Base-by-base conservation (phyloP, 805 yeast species). In the Candida alai region DNA sequence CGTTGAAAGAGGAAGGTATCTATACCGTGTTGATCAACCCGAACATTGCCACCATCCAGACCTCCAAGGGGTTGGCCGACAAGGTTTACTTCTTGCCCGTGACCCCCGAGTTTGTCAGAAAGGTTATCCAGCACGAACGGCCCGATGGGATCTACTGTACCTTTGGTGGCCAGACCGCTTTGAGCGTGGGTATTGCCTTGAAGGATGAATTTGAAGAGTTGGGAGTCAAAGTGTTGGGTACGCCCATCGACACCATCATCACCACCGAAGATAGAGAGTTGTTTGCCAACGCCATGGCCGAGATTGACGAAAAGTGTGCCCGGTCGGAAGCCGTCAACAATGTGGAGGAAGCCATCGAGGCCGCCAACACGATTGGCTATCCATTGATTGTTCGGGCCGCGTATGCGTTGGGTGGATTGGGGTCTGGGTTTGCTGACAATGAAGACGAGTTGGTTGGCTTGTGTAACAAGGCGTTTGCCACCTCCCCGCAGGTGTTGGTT, bases 301-400 rank as follows among this genome's bases (percentile, higher is more conserved):
- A 90, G 67, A 93, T 93, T 56, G 76, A 77, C 52, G 97, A 90
- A 66, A 90, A 90, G 66, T 87, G 96, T 67, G 99, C 99, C 45
- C 76, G 81, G 58, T 88, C 97, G 22, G 81, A 78, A 47, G 89
- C 97, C 24, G 95, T 95, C 38, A 68, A 76, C 33, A 69, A 77
- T 35, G 76, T 87, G 37, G 77, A 77, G 26, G 97, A 93, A 65
- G 95, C 97, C 33, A 59, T 86, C 28, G 71, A 51, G 10, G 97
- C 95, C 43, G 97, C 86, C 35, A 76, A 76, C 44, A 82, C 78
- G 6, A 87, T 90, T 54, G 94, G 95, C 14, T 90, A 76, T 74
- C 98, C 98, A 36, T 88, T 90, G 45, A 90, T 90, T 65, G 90
- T 89, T 29, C 84, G 98, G 70, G 96, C 97, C 43, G 98, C 98